Conservation (phyloP, 1,139 yeast genomes). For the Saccharomyces hybrid region DNA sequence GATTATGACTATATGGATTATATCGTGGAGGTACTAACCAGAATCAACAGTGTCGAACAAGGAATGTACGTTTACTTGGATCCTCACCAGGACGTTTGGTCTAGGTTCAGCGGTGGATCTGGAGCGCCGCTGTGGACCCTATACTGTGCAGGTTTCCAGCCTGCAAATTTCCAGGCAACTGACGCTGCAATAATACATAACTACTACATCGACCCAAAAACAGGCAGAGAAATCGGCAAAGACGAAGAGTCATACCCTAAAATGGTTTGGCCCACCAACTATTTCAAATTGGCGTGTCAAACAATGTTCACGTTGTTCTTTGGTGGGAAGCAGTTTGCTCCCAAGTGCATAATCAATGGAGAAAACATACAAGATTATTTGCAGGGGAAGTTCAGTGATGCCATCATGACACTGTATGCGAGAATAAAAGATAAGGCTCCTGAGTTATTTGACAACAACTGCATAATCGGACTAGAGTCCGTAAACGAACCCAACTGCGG, state of each 20-base stretch:
- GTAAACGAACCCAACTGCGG: slow-evolving; percentile 82
- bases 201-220: slow-evolving; percentile 34
- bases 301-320: slow-evolving; percentile 84
- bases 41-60: slow-evolving; percentile 47
- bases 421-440: slow-evolving; percentile 44
- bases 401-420: slow-evolving; percentile 49
- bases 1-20: slow-evolving; percentile 72
- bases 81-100: slow-evolving; percentile 95
- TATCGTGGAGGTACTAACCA: slow-evolving; percentile 52
- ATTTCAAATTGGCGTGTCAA: slow-evolving; percentile 63
- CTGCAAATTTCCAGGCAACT: slow-evolving; percentile 54
- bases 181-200: slow-evolving; percentile 76
- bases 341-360: slow-evolving; percentile 60
- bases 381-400: slow-evolving; percentile 53
- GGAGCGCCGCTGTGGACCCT: slow-evolving; percentile 96
- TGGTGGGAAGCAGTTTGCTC: slow-evolving; percentile 66
- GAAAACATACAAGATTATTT: slow-evolving; percentile 71
- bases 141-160: slow-evolving; percentile 89
- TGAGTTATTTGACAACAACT: slow-evolving; percentile 42
- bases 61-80: slow-evolving; percentile 80
- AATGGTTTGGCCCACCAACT: slow-evolving; percentile 93
- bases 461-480: slow-evolving; percentile 70
- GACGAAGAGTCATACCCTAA: slow-evolving; percentile 45
- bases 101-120: slow-evolving; percentile 83
- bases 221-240: slow-evolving; percentile 15